phyloP scores from a whole-genome alignment of 257 asterid species.

The Jacaranda mimosifolia region DNA sequence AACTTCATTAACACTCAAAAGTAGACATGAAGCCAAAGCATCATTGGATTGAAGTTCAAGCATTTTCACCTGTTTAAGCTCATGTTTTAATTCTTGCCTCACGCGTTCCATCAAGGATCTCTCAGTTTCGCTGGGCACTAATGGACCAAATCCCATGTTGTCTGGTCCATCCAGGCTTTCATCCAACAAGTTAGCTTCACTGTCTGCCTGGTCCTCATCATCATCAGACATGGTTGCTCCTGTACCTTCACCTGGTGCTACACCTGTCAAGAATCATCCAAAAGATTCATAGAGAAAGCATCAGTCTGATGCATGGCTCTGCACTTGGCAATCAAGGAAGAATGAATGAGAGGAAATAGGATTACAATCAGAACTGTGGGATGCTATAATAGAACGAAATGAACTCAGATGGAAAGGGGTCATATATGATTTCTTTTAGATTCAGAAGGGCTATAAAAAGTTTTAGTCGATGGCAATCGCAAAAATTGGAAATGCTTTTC shows the following conservation, averaged over 20 bases:
- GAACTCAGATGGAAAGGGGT: neutral
- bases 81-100: slow-evolving; percentile 91
- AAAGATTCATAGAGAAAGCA: slow-evolving; percentile 11
- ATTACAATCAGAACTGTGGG: neutral
- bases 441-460: neutral
- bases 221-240: slow-evolving; percentile 99
- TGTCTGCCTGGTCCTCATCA: slow-evolving; percentile 90
- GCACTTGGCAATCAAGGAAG: too few species aligned
- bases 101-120: slow-evolving; percentile 99
- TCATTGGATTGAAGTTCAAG: neutral
- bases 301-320: too few species aligned
- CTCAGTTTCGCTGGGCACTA: slow-evolving; percentile 89
- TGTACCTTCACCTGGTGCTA: slow-evolving; percentile 95
- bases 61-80: slow-evolving; percentile 85
- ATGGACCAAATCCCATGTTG: slow-evolving; percentile 95
- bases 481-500: neutral
- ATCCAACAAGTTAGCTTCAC: slow-evolving; percentile 85
- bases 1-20: neutral
- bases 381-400: neutral
- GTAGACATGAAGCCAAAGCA: neutral
- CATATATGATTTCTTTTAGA: neutral
- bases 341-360: too few species aligned
- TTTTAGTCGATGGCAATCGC: neutral
- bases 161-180: slow-evolving; percentile 85
- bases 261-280: slow-evolving; percentile 58